phyloP scores from a whole-genome alignment of 768 basidiomycete species.

The Xerocomellus amylosporus region DNA sequence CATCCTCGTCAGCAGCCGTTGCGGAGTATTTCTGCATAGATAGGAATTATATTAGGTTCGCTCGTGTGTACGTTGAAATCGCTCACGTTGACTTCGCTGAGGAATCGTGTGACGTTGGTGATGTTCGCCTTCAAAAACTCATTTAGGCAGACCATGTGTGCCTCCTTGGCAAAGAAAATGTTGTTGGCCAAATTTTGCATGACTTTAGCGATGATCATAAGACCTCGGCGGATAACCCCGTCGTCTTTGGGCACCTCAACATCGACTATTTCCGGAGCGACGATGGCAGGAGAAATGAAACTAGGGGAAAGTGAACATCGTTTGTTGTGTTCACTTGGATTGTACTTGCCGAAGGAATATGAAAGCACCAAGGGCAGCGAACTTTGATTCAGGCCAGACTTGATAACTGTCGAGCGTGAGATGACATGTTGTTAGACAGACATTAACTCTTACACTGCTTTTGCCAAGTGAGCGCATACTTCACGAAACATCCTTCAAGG shows the following conservation, averaged over 20 bases:
- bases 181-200: constrained; percentile 95
- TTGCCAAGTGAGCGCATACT: constrained; percentile 78
- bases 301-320: constrained; percentile 36
- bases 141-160: constrained; percentile 80
- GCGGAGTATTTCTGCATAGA: constrained; percentile 41
- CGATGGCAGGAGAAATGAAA: constrained; percentile 90
- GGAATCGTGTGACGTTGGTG: constrained; percentile 67
- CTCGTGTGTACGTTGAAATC: not conserved
- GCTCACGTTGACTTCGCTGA: constrained; percentile 71
- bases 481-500: constrained; percentile 75
- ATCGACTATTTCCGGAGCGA: constrained; percentile 82
- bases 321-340: not conserved
- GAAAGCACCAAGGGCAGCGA: constrained; percentile 83
- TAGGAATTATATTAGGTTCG: not conserved
- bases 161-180: constrained; percentile 88
- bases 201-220: constrained; percentile 87
- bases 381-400: constrained; percentile 77
- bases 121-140: constrained; percentile 70
- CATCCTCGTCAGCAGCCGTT: constrained; percentile 52
- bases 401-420: constrained; percentile 42
- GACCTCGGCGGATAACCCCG: constrained; percentile 62
- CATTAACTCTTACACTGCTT: constrained; percentile 59
- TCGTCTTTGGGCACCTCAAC: constrained; percentile 71
- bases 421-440: constrained; percentile 3
- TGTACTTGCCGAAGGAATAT: constrained; percentile 74